Evolutionary conservation across 345 rosid species (phyloP).

Genomic region (Gossypium rotundifolium): DNA sequence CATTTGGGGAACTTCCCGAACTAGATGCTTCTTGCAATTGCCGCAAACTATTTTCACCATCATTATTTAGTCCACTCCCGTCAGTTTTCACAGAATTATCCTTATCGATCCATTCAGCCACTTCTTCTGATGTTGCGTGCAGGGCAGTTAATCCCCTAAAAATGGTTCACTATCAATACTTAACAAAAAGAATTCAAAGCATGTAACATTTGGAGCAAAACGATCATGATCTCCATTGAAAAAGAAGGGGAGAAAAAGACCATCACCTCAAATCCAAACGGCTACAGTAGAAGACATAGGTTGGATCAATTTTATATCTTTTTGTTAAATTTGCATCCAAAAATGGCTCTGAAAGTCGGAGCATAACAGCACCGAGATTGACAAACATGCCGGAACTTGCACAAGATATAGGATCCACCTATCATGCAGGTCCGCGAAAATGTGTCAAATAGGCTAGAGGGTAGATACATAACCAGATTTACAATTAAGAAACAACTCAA

Average conservation of each 20-base stretch:
- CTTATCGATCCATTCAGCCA: conserved; percentile 67
- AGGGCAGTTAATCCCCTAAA: conserved; percentile 80
- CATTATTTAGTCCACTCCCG: conserved; percentile 26
- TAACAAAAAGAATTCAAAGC: conserved; percentile 7
- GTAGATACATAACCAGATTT: neutral
- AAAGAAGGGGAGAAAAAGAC: neutral
- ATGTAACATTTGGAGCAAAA: conserved; percentile 6
- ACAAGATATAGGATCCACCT: conserved; percentile 93
- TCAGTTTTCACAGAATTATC: conserved; percentile 29
- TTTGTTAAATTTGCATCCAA: conserved; percentile 70
- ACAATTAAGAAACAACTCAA: neutral
- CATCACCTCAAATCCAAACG: conserved; percentile 83
- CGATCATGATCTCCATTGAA: neutral
- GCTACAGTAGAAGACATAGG: conserved; percentile 57
- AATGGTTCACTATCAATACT: conserved; percentile 15
- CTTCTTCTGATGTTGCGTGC: conserved; percentile 91
- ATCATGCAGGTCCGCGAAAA: conserved; percentile 20
- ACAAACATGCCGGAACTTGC: conserved; percentile 99
- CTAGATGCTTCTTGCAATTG: conserved; percentile 76
- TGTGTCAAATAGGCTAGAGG: neutral
- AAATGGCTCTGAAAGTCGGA: conserved; percentile 85
- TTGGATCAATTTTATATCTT: conserved; percentile 84
- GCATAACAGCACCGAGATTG: conserved; percentile 95
- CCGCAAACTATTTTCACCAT: conserved; percentile 47
- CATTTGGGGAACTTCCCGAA: conserved; percentile 37